A percentile compares a stretch with the other conserved stretches of the same genome.
These are phyloP conservation scores for Spathaspora hagerdaliae DNA, from an alignment of 805 yeast species.

Conservation along the genomic window DNA sequence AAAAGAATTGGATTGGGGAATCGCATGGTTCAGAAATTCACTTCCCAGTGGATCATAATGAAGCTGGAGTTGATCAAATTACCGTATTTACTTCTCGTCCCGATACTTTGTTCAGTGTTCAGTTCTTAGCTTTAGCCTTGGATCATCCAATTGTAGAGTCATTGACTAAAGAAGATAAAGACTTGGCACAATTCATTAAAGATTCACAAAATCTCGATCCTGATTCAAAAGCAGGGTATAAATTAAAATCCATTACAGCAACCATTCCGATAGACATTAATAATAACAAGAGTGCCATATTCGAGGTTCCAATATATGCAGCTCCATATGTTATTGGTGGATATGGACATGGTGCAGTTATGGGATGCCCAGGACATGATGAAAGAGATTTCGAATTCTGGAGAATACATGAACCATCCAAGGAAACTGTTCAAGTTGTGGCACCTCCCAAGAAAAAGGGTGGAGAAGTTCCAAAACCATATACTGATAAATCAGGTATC, in stretches of 20 bases:
- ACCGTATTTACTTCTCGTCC: slow-evolving; percentile 82
- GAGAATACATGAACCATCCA: slow-evolving; percentile 52
- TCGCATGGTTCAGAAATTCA: slow-evolving; percentile 72
- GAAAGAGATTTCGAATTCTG: slow-evolving; percentile 80
- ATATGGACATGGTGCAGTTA: slow-evolving; percentile 92
- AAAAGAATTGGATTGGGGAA: slow-evolving; percentile 89
- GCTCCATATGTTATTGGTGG: slow-evolving; percentile 86
- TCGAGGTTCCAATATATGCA: slow-evolving; percentile 67
- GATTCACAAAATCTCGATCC: slow-evolving; percentile 39
- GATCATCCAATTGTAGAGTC: slow-evolving; percentile 59
- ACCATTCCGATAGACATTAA: slow-evolving; percentile 55
- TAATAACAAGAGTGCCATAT: slow-evolving; percentile 12
- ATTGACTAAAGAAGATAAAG: slow-evolving; percentile 31
- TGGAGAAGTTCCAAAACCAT: slow-evolving; percentile 34
- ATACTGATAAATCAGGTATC: slow-evolving; percentile 45
- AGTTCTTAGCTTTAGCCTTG: slow-evolving; percentile 73
- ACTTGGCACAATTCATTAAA: slow-evolving; percentile 47
- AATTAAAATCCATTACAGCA: slow-evolving; percentile 40
- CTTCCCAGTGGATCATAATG: slow-evolving; percentile 35
- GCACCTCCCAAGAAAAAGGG: slow-evolving; percentile 31
- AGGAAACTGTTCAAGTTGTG: slow-evolving; percentile 41
- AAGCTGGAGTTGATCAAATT: slow-evolving; percentile 19
- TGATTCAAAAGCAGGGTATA: slow-evolving; percentile 50
- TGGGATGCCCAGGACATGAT: slow-evolving; percentile 98
- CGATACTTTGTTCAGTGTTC: slow-evolving; percentile 81